These are phyloP conservation scores for Penicillium tannophilum DNA, from an alignment of 495 filamentous ascomycete genomes.

Conservation along the genomic window DNA sequence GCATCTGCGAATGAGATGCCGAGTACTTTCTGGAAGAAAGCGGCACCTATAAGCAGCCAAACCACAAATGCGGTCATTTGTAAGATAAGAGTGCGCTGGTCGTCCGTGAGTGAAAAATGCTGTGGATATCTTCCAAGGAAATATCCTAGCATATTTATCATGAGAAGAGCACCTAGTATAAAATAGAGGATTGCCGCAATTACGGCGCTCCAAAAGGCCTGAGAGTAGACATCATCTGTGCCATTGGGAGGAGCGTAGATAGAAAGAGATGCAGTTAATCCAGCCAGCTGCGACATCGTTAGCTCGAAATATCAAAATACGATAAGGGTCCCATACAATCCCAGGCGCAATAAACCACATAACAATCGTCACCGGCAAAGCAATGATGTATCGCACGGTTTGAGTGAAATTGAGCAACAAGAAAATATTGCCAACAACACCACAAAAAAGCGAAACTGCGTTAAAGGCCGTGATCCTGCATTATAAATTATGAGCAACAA, in stretches of 20 bases:
- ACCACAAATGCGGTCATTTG: conserved; percentile 65
- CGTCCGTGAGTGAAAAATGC: conserved; percentile 71
- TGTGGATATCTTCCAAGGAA: conserved; percentile 77
- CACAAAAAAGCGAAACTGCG: conserved; percentile 63
- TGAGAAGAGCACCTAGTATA: conserved; percentile 61
- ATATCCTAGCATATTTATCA: conserved; percentile 80
- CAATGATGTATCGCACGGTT: conserved; percentile 75
- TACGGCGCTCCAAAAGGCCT: conserved; percentile 78
- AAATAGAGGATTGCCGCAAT: conserved; percentile 69
- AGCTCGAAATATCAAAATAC: neutral
- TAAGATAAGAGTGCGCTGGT: conserved; percentile 67
- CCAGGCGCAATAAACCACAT: conserved; percentile 67
- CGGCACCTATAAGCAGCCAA: conserved; percentile 63
- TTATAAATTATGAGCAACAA: neutral
- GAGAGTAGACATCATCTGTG: conserved; percentile 64
- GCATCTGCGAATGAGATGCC: conserved; percentile 56
- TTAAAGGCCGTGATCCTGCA: conserved; percentile 58
- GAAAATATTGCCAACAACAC: conserved; percentile 70
- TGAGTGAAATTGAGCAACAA: conserved; percentile 84
- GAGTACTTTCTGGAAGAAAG: conserved; percentile 54
- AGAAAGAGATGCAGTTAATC: conserved; percentile 60
- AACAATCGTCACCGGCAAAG: conserved; percentile 67
- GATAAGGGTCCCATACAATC: conserved; percentile 52
- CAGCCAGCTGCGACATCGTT: conserved; percentile 54
- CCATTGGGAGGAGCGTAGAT: conserved; percentile 60